Evolutionary conservation across 257 asterid species (phyloP), one percentile per base, ranked within the genome.

Genomic region (Solanum bukasovii): DNA sequence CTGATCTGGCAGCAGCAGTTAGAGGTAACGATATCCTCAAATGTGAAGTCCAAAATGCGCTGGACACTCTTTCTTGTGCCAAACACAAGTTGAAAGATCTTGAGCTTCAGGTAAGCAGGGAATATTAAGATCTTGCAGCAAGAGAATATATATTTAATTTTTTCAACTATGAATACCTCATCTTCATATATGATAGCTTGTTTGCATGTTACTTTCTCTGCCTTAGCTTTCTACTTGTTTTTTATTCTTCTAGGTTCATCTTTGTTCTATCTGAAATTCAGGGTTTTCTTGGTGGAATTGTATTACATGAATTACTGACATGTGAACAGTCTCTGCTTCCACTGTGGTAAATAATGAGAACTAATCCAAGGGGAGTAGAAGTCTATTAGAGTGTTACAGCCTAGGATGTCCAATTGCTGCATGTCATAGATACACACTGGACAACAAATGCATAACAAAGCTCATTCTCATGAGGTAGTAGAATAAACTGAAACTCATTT

Each of bases 1-100:
- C 99, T 88, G 99, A 98, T 90, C 93, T 98, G 86, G 99, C 99
- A 84, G 94, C 98, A 84, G 93, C 95, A 31, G 91, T 96, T 83
- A 92, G 98, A 89, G 95, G 98, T 84, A 93, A 92, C 46, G 99
- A 98, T 42, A 90, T 95, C 84, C 96, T 95, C 89, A 96, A 93
- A 91, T 93, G 96, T 85, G 99, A 98, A 91, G 93, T 94, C 65
- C 98, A 96, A 90, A 95, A 94, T 89, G 95, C 98, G 33, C 34
- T 91, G 87, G 99, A 98, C 91, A 92, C 91, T 75, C 92, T 94
- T 89, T 93, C 99, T 63, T 98, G 98, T 87, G 37, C 90, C 84
- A 94, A 92, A 91, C 98, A 98, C 91, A 91, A 92, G 93, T 90
- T 91, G 96, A 96, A 98, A 91, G 98, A 95, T 65, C 93, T 94